Evolutionary conservation across 768 basidiomycete species (phyloP).

Genomic region (Leccinum subgranulosum): DNA sequence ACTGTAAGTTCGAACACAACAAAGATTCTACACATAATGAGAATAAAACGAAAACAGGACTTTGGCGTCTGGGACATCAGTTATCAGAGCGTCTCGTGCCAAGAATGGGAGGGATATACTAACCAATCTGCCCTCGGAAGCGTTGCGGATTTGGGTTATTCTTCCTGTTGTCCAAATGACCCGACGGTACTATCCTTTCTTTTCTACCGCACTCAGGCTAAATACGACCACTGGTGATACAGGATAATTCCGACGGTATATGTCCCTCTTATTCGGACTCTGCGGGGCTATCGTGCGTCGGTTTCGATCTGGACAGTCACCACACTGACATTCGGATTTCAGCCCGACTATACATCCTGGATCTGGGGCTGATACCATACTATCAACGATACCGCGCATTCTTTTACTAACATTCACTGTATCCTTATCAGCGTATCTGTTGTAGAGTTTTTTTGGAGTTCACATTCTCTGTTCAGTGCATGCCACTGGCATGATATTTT

Average conservation of each 20-base stretch:
- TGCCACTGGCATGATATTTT: neutral
- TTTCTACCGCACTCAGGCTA: neutral
- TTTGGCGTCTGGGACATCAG: constrained; percentile 87
- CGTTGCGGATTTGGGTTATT: constrained; percentile 50
- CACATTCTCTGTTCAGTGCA: neutral
- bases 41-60: constrained; percentile 43
- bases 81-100: constrained; percentile 63
- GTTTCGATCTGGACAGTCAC: neutral
- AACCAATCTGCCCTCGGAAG: constrained; percentile 65
- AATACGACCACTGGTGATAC: constrained; percentile 5
- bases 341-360: constrained; percentile 33
- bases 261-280: constrained; percentile 73
- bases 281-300: constrained; percentile 57
- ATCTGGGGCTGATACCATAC: constrained; percentile 14
- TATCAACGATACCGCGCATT: constrained; percentile 13
- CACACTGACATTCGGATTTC: constrained; percentile 6
- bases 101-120: constrained; percentile 61
- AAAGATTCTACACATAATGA: neutral
- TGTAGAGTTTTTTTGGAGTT: constrained; percentile 13
- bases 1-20: constrained; percentile 28
- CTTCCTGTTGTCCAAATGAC: constrained; percentile 72
- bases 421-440: constrained; percentile 13
- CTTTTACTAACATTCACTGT: constrained; percentile 18
- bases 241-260: constrained; percentile 46
- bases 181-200: constrained; percentile 45